These are phyloP conservation scores for Glaciozyma martinii DNA, from an alignment of 768 basidiomycete species.

Conservation along the genomic window DNA sequence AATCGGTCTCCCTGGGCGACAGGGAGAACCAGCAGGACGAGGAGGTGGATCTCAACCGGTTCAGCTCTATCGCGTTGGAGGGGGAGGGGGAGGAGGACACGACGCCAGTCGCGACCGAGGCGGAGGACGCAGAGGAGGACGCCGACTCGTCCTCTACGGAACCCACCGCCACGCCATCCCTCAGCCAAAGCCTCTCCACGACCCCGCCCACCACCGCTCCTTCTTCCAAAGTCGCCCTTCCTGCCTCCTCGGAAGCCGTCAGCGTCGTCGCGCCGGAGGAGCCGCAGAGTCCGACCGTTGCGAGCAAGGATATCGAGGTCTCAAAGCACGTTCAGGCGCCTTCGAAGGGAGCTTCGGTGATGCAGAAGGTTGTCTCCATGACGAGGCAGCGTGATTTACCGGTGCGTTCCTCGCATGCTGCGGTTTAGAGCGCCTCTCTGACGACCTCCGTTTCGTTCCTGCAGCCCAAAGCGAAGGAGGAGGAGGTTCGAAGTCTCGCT, in stretches of 20 bases:
- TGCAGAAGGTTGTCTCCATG: constrained; percentile 72
- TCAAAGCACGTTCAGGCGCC: neutral
- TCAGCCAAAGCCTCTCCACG: neutral
- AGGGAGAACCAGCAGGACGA: neutral
- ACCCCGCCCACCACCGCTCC: neutral
- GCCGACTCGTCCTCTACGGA: neutral
- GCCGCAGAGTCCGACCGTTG: neutral
- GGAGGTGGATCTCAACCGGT: neutral
- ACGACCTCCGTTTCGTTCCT: neutral
- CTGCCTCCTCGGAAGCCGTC: neutral
- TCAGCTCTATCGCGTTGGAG: neutral
- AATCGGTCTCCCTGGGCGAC: constrained; percentile 11
- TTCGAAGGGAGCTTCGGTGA: constrained; percentile 41
- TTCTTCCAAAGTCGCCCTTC: constrained; percentile 3
- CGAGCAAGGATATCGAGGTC: neutral
- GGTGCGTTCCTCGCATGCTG: constrained; percentile 19
- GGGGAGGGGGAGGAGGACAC: neutral
- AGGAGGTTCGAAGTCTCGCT: neutral
- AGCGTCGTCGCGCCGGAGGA: constrained; percentile 1
- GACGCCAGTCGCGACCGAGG: neutral
- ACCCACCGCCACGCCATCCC: neutral
- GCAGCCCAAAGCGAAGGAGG: neutral
- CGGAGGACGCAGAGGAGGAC: neutral
- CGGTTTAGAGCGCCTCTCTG: neutral
- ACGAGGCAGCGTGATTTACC: constrained; percentile 80